These are phyloP conservation scores for Tremella yokohamensis DNA, from an alignment of 768 basidiomycete species.

Conservation along the genomic window DNA sequence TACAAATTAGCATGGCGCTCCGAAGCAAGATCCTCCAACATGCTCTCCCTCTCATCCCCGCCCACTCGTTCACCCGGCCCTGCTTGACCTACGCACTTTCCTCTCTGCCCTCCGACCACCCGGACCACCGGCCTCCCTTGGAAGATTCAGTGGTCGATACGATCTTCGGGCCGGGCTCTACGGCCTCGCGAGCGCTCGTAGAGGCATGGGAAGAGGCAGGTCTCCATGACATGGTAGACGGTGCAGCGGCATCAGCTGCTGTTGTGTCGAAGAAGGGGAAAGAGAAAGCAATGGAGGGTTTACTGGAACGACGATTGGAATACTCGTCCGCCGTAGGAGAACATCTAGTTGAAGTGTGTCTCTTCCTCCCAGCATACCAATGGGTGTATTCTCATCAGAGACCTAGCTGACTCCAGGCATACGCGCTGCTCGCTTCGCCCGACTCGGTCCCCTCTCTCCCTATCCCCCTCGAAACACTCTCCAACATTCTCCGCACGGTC, in stretches of 20 bases:
- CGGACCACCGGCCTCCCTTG: slow-evolving; percentile 18
- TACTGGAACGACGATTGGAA: slow-evolving; percentile 21
- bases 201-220: slow-evolving; percentile 34
- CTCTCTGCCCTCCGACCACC: slow-evolving; percentile 17
- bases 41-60: slow-evolving; percentile 29
- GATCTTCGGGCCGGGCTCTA: slow-evolving; percentile 28
- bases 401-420: slow-evolving; percentile 18
- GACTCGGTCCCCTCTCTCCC: slow-evolving; percentile 28
- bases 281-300: slow-evolving; percentile 12
- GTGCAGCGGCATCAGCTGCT: slow-evolving; percentile 1
- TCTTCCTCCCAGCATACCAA: neutral
- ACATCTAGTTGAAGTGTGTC: slow-evolving; percentile 39
- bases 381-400: neutral
- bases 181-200: slow-evolving; percentile 24
- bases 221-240: slow-evolving; percentile 12
- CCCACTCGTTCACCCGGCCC: slow-evolving; percentile 39
- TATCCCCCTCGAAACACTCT: slow-evolving; percentile 15
- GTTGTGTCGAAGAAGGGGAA: neutral
- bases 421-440: slow-evolving; percentile 32
- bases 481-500: slow-evolving; percentile 9
- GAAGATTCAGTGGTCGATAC: slow-evolving; percentile 29
- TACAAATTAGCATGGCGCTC: slow-evolving; percentile 25
- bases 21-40: slow-evolving; percentile 28
- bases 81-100: slow-evolving; percentile 27
- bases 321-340: slow-evolving; percentile 32